phyloP scores from a whole-genome alignment of 2,329 filamentous ascomycete species.

The Fusarium hostae region DNA sequence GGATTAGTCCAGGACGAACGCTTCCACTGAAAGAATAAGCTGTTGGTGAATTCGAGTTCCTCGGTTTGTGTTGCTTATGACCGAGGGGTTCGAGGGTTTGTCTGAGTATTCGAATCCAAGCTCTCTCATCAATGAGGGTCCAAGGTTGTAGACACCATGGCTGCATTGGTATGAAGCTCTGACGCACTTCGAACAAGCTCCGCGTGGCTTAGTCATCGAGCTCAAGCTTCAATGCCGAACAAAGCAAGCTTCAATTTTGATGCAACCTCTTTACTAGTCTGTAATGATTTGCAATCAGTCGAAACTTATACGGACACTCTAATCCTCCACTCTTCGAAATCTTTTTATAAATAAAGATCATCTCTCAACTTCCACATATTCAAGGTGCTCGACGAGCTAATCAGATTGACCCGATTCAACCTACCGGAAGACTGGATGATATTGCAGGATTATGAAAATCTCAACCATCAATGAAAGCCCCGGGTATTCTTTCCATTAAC shows the following conservation, averaged over 20 bases:
- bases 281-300: neutral
- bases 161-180: conserved; percentile 38
- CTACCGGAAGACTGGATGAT: neutral
- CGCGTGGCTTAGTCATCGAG: conserved; percentile 40
- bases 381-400: neutral
- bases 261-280: conserved; percentile 9
- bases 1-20: conserved; percentile 1
- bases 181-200: conserved; percentile 32
- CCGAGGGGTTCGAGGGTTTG: conserved; percentile 9
- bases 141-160: conserved; percentile 43
- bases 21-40: conserved; percentile 2
- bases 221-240: neutral
- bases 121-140: conserved; percentile 16
- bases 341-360: neutral
- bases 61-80: neutral
- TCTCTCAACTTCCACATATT: neutral
- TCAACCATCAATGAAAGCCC: neutral
- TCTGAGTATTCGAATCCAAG: conserved; percentile 21
- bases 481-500: neutral
- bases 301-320: neutral
- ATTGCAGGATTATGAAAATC: neutral
- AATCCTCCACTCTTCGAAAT: neutral
- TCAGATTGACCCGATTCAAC: neutral
- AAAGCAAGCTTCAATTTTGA: neutral
- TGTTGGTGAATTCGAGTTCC: neutral